Conservation (phyloP, 495 filamentous ascomycete genomes). For the Neohortaea acidophila region DNA sequence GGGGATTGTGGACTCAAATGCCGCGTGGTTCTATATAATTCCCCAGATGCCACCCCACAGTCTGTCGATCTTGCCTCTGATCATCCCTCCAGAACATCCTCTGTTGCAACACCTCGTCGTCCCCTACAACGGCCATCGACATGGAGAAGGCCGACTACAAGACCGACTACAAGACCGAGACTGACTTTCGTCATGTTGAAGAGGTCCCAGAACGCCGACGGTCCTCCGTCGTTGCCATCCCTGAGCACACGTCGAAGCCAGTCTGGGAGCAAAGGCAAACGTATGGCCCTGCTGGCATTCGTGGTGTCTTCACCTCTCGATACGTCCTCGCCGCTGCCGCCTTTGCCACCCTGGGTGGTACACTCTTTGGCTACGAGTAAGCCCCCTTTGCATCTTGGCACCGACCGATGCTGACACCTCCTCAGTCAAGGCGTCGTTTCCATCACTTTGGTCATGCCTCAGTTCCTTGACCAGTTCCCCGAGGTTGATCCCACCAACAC, state of each 20-base stretch:
- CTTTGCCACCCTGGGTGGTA: constrained; percentile 40
- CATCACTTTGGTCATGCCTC: constrained; percentile 42
- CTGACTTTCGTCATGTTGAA: not conserved
- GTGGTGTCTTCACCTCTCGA: constrained; percentile 33
- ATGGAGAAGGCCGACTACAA: too few species aligned
- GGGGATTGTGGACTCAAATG: too few species aligned
- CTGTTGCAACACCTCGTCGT: too few species aligned
- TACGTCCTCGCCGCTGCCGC: constrained; percentile 40
- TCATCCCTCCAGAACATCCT: too few species aligned
- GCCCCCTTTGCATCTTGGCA: constrained; percentile 13
- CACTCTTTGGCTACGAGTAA: constrained; percentile 45
- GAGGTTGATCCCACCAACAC: constrained; percentile 29
- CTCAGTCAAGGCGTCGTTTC: constrained; percentile 34
- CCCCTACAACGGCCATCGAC: too few species aligned
- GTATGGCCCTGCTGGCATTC: constrained; percentile 22
- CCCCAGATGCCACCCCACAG: too few species aligned
- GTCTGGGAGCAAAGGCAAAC: constrained; percentile 11
- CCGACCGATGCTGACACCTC: not conserved
- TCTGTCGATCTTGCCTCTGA: too few species aligned
- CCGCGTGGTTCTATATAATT: too few species aligned
- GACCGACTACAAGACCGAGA: constrained; percentile 1
- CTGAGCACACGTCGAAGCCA: constrained; percentile 1
- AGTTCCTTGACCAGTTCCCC: constrained; percentile 38
- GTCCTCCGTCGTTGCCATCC: not conserved
- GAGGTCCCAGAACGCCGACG: not conserved